Base-by-base conservation (phyloP, 352 stramenopile species). In the Globisporangium camurandrum region DNA sequence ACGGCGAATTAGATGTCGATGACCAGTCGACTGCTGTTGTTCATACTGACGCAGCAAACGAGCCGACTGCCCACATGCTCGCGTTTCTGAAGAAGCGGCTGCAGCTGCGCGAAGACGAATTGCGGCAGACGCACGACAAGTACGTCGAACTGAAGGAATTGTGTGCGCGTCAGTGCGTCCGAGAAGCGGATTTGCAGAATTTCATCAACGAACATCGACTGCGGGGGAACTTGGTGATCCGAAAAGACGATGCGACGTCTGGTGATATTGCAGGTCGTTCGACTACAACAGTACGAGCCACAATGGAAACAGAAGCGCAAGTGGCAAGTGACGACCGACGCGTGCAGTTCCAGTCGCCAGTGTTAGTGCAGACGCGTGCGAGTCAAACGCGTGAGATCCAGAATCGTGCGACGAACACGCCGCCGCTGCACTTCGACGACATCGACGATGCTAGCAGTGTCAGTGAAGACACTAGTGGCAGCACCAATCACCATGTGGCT, bases 121-220 rank as follows among this genome's bases (percentile, higher is more conserved):
- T 84, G 41, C 65, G 62, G 3, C 48, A 75, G 26, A 81, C 66
- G 1, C 70, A 85, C 24, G 61, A 66, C 28, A 90, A 88, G 53
- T 88, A 86, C 41, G 63, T 79, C 0, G 79, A 90, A 43, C 54
- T 90, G 9, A 88, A 88, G 48, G 79, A 90, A 24, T 36, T 90
- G 28, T 90, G 78, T 54, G 78, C 78, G 5, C 67, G 74, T 5
- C 75, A 90, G 54, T 90, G 75, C 17, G 75, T 90, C 40, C 74
- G 79, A 16, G 79, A 90, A 48, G 72, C 74, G 2, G 79, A 84
- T 51, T 33, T 90, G 26, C 79, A 88, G 51, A 90, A 88, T 41
- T 88, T 87, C 47, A 84, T 90, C 55, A 87, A 88, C 36, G 79
- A 87, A 36, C 75, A 90, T 45, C 79, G 79, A 9, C 54, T 90